Conservation (phyloP, 2,329 filamentous ascomycete species). For the Stemphylium beticola region DNA sequence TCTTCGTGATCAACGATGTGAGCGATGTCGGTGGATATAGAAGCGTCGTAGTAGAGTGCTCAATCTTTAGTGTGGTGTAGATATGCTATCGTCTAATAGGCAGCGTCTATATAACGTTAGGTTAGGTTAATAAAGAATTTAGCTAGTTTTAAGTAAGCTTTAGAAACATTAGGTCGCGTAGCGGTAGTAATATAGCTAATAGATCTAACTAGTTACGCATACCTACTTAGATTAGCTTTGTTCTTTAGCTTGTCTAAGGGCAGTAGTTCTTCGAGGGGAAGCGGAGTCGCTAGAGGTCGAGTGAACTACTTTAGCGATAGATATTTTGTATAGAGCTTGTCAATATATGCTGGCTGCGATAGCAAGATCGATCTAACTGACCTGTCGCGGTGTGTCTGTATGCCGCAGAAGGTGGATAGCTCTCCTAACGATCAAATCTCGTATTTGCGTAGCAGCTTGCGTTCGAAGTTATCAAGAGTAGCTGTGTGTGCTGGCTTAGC, state of each 20-base stretch:
- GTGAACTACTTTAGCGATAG: constrained; percentile 1
- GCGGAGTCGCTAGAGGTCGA: neutral
- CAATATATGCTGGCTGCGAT: neutral
- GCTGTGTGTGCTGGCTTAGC: neutral
- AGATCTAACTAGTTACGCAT: constrained; percentile 16
- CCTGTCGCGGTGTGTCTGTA: neutral
- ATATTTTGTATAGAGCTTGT: constrained; percentile 1
- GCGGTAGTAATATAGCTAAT: constrained; percentile 18
- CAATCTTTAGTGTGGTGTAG: constrained; percentile 13
- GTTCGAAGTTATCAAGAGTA: neutral
- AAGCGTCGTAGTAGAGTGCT: constrained; percentile 11
- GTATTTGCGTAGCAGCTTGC: neutral
- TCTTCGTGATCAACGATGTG: constrained; percentile 17
- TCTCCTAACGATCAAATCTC: constrained; percentile 3
- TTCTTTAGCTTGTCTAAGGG: constrained; percentile 11
- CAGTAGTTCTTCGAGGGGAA: constrained; percentile 9
- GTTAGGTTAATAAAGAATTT: constrained; percentile 24
- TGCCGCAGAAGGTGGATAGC: neutral
- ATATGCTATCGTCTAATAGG: constrained; percentile 15
- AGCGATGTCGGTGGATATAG: neutral
- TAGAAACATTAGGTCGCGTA: constrained; percentile 24
- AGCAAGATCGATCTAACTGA: neutral
- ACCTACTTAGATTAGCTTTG: constrained; percentile 15
- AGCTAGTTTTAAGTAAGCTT: constrained; percentile 20
- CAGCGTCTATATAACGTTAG: constrained; percentile 17